Evolutionary conservation across 2,329 filamentous ascomycete species (phyloP).

Genomic region (Gaeumannomyces tritici): DNA sequence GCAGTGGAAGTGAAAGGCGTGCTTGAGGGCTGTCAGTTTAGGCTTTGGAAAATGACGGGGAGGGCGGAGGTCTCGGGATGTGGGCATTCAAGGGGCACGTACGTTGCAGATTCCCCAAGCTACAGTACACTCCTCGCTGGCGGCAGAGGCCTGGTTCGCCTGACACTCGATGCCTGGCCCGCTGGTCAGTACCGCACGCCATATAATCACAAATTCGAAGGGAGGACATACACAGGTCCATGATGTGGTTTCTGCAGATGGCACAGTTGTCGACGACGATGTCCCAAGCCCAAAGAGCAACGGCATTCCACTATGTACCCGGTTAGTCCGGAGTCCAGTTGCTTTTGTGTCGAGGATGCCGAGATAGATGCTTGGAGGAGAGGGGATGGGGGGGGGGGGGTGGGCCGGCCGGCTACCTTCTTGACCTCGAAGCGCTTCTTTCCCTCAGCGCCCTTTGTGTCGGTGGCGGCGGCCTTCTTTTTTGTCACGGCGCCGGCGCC

Average conservation of each 20-base stretch:
- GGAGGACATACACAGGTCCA: constrained; percentile 73
- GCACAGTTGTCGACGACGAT: constrained; percentile 99
- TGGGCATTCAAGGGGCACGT: constrained; percentile 32
- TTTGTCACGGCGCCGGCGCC: constrained; percentile 42
- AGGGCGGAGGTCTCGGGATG: not conserved
- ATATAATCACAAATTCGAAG: not conserved
- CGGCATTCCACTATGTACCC: constrained; percentile 78
- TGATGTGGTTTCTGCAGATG: constrained; percentile 98
- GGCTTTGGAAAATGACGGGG: not conserved
- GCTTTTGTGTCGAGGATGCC: constrained; percentile 4
- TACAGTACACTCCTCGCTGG: constrained; percentile 95
- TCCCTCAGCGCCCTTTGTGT: constrained; percentile 46
- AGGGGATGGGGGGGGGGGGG: too few relatives aligned
- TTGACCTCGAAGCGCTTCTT: constrained; percentile 99
- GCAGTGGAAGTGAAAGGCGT: constrained; percentile 99
- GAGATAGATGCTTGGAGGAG: not conserved
- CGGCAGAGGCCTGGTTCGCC: constrained; percentile 94
- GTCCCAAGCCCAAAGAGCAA: constrained; percentile 98
- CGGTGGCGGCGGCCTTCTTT: constrained; percentile 29
- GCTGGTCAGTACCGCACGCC: constrained; percentile 10
- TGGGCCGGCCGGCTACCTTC: constrained; percentile 54
- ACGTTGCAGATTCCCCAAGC: constrained; percentile 99
- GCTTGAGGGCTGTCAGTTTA: constrained; percentile 40
- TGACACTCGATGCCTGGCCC: constrained; percentile 88
- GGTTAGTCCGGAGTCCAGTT: constrained; percentile 1